Conservation (phyloP, 2,329 filamentous ascomycete genomes). For the Colletotrichum sansevieriae region DNA sequence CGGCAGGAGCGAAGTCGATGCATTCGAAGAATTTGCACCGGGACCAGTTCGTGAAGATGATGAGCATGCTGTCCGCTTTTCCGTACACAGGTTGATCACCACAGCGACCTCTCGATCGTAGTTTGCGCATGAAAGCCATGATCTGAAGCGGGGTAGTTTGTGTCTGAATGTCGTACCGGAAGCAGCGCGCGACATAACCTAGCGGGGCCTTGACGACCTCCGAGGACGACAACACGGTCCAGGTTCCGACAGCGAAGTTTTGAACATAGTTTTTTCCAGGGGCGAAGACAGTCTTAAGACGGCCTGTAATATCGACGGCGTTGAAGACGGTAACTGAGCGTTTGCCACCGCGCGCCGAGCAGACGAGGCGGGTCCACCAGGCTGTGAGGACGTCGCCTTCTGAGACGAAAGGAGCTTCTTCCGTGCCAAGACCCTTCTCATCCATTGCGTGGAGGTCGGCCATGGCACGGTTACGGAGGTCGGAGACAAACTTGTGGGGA, state of each 20-base stretch:
- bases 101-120: conserved; percentile 42
- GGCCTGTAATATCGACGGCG: conserved; percentile 47
- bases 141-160: conserved; percentile 53
- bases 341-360: conserved; percentile 25
- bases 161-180: conserved; percentile 51
- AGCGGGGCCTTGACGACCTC: conserved; percentile 45
- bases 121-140: conserved; percentile 46
- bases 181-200: conserved; percentile 46
- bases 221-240: conserved; percentile 44
- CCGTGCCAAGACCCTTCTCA: conserved; percentile 33
- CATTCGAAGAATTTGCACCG: conserved; percentile 51
- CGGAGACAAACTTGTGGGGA: conserved; percentile 48
- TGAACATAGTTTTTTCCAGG: conserved; percentile 45
- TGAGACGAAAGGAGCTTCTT: conserved; percentile 54
- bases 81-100: conserved; percentile 48
- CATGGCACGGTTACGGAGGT: conserved; percentile 49
- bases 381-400: conserved; percentile 61
- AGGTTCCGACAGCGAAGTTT: conserved; percentile 46
- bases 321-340: conserved; percentile 45
- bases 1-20: conserved; percentile 53
- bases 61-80: conserved; percentile 48
- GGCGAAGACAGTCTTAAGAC: conserved; percentile 43
- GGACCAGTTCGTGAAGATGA: conserved; percentile 56
- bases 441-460: conserved; percentile 46
- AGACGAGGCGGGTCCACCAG: conserved; percentile 52